phyloP scores from a whole-genome alignment of 805 yeast species.

The Candida methanosorbosa region DNA sequence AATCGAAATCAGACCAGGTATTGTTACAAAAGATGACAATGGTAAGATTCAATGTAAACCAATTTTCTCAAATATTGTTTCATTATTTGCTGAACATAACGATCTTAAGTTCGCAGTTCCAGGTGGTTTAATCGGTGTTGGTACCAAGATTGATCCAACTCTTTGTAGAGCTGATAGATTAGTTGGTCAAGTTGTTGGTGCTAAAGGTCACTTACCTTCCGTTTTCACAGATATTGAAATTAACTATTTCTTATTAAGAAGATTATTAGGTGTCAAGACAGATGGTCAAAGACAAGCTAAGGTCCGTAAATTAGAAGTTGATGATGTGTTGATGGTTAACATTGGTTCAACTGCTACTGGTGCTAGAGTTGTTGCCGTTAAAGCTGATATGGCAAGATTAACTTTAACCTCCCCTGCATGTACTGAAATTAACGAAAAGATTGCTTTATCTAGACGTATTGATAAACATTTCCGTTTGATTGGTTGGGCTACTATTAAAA shows the following conservation, averaged over 20 bases:
- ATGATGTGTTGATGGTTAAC: slow-evolving; percentile 97
- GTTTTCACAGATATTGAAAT: slow-evolving; percentile 96
- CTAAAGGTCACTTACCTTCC: slow-evolving; percentile 91
- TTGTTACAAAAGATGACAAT: slow-evolving; percentile 87
- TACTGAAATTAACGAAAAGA: slow-evolving; percentile 96
- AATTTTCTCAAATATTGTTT: slow-evolving; percentile 86
- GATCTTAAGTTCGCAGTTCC: slow-evolving; percentile 98
- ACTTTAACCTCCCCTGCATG: slow-evolving; percentile 97
- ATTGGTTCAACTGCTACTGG: slow-evolving; percentile 99
- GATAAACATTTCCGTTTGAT: slow-evolving; percentile 99
- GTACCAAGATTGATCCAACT: slow-evolving; percentile 98
- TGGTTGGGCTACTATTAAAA: slow-evolving; percentile 99
- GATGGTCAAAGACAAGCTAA: slow-evolving; percentile 96
- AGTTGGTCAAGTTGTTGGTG: slow-evolving; percentile 98
- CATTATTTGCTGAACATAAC: slow-evolving; percentile 95
- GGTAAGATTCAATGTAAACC: slow-evolving; percentile 92
- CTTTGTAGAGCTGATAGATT: slow-evolving; percentile 98
- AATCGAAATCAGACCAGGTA: slow-evolving; percentile 98
- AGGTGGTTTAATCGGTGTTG: slow-evolving; percentile 99
- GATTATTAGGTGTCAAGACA: slow-evolving; percentile 96
- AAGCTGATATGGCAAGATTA: slow-evolving; percentile 98
- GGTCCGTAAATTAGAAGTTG: slow-evolving; percentile 88
- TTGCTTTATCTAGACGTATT: slow-evolving; percentile 96
- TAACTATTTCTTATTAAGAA: slow-evolving; percentile 91
- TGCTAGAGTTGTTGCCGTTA: slow-evolving; percentile 95